A percentile compares a stretch with the other conserved stretches of the same genome.
Conservation (phyloP, 768 basidiomycete species). For the Hysterangium stoloniferum region DNA sequence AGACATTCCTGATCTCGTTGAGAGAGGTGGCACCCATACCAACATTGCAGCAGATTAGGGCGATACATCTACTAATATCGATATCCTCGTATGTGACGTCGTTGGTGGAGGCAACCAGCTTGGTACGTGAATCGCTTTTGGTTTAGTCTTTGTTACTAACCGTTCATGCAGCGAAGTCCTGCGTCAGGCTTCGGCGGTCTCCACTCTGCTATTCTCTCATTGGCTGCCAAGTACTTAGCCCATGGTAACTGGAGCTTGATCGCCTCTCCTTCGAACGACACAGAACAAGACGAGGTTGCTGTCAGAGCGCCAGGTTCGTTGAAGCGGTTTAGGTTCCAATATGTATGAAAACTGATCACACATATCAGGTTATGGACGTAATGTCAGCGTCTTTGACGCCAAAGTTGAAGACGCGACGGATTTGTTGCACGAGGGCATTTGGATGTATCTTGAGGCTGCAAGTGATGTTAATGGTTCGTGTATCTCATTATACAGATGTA, state of each 20-base stretch:
- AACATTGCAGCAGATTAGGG: constrained; percentile 62
- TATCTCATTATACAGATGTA: neutral
- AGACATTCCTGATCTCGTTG: constrained; percentile 76
- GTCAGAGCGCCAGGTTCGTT: constrained; percentile 46
- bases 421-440: constrained; percentile 50
- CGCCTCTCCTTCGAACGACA: constrained; percentile 58
- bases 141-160: constrained; percentile 22
- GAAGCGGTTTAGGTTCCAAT: neutral
- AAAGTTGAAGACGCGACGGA: constrained; percentile 47
- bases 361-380: constrained; percentile 32
- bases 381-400: constrained; percentile 45
- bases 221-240: constrained; percentile 67
- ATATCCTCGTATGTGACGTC: constrained; percentile 64
- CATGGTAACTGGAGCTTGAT: constrained; percentile 47
- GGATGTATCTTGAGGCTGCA: constrained; percentile 61
- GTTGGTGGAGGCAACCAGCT: constrained; percentile 64
- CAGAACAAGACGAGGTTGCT: constrained; percentile 50
- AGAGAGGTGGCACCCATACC: constrained; percentile 62
- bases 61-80: constrained; percentile 71
- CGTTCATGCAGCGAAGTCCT: constrained; percentile 18
- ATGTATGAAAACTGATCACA: neutral
- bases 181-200: constrained; percentile 74
- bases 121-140: constrained; percentile 42
- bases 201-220: constrained; percentile 67
- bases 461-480: constrained; percentile 61